Base-by-base conservation (phyloP, 352 stramenopile species). In the Globisporangium takayamanum region DNA sequence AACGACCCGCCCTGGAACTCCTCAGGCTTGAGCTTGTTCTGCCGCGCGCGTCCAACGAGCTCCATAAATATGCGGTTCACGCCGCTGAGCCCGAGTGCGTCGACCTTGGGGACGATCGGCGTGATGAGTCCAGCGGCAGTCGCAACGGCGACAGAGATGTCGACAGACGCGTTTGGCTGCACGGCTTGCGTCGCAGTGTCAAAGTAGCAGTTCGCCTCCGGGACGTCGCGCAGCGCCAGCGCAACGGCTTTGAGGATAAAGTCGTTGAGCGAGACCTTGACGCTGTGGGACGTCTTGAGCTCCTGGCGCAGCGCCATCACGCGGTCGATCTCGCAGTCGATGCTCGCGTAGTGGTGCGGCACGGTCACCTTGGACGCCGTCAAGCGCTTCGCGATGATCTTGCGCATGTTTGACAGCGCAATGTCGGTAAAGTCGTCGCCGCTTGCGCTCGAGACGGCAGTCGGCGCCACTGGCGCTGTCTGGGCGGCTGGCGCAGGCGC, bases 1-100 rank as follows among this genome's bases (percentile, higher is more conserved):
- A 99, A 99, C 36, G 93, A 98, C 53, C 97, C 97, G 55, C 97
- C 97, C 76, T 99, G 93, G 79, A 98, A 99, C 84, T 99, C 97
- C 67, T 99, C 94, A 0, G 97, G 98, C 76, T 97, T 92, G 55
- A 99, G 78, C 75, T 99, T 99, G 69, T 96, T 96, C 51, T 96
- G 76, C 33, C 94, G 80, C 53, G 96, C 97, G 57, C 96, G 89
- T 16, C 68, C 80, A n/a, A 98, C 96, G 55, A 99, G 86, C 80
- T 99, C 97, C 75, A 94, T 96, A 66, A 99, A 96, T 72, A 96
- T 96, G 52, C 70, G 74, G 60, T 95, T 98, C 67, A 99, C 98
- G 58, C 90, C 76, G 44, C 76, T 90, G 16, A 99, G 78, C 16
- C 96, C 94, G 15, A 97, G 76, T n/a, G 75, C 64, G 67, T 99